Evolutionary conservation across 148 eudicot genomes (phyloP), one percentile per base, ranked within the genome.

Genomic region (Rhododendron simsii): DNA sequence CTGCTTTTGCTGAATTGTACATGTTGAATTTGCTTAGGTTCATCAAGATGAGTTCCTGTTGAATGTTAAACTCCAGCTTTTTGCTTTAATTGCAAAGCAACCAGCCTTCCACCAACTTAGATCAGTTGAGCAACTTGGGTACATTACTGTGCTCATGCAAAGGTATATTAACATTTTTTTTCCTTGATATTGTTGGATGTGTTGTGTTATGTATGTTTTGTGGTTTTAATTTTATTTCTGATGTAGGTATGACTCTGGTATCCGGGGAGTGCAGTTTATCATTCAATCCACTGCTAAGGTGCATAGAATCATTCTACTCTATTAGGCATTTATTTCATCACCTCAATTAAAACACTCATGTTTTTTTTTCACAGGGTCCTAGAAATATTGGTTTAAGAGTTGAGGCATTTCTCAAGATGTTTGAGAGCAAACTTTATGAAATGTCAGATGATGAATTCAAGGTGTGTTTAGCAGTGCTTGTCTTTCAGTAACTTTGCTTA

Each of bases 111-210:
- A 94, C 91, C 99, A 97, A 88, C 98, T 97, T 86, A 94, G 99
- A 90, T 93, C 99, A 84, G 98, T 95, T 84, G 99, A 97, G 91
- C 99, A 97, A 92, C 99, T 97, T 92, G 99, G 99, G 75, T 97
- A 97, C 85, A 94, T 97, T 86, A 94, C 98, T 65, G 98, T 88
- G 57, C 94, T 97, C 75, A 87, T 91, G 88, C 93, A 91, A 90
- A 92, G 98, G 99, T 95, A 86, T 86, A 65, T 63, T 81, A 74
- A 48, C n/a, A n/a, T 30, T 84, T 13, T n/a, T 59, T 67, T 76
- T 9, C 33, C 63, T 59, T 45, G 33, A 77, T 86, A 41, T 5
- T 26, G 26, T 83, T 79, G 4, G 12, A 48, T 55, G 21, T 28
- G 39, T 23, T 35, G 21, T 28, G 39, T 23, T 35, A 59, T 28